These are phyloP conservation scores for Abelmoschus esculentus DNA, from an alignment of 345 rosid genomes.

Conservation along the genomic window DNA sequence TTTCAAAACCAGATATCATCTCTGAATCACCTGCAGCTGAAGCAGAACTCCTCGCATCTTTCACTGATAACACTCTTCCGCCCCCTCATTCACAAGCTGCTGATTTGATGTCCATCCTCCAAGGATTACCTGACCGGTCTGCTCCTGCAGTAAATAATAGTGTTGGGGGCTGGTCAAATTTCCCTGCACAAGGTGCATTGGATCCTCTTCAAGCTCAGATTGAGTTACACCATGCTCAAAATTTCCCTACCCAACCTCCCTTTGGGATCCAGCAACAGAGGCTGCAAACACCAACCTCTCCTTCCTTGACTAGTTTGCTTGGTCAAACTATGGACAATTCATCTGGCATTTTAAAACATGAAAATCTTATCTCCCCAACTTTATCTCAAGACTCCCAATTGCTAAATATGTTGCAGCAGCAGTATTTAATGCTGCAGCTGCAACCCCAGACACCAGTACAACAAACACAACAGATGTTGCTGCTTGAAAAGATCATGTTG, in stretches of 20 bases:
- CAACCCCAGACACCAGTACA: slow-evolving; percentile 56
- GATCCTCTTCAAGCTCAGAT: slow-evolving; percentile 54
- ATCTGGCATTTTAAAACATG: slow-evolving; percentile 42
- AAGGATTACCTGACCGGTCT: slow-evolving; percentile 60
- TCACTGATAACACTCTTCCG: slow-evolving; percentile 34
- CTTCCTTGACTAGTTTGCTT: slow-evolving; percentile 50
- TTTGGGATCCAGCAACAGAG: slow-evolving; percentile 40
- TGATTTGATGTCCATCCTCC: slow-evolving; percentile 64
- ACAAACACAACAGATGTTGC: slow-evolving; percentile 57
- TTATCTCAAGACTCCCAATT: not conserved
- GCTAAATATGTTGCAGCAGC: slow-evolving; percentile 63
- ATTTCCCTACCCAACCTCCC: not conserved
- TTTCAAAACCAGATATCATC: slow-evolving; percentile 51
- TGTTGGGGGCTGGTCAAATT: slow-evolving; percentile 4
- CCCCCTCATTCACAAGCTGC: slow-evolving; percentile 57
- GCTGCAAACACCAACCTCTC: slow-evolving; percentile 37
- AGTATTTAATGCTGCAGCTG: slow-evolving; percentile 51
- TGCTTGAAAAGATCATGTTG: slow-evolving; percentile 59
- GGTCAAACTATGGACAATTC: slow-evolving; percentile 61
- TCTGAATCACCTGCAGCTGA: not conserved
- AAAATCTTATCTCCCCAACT: slow-evolving; percentile 31
- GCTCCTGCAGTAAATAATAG: slow-evolving; percentile 9
- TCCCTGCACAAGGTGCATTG: slow-evolving; percentile 39
- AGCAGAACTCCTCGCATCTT: not conserved
- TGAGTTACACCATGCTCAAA: slow-evolving; percentile 50